phyloP scores from a whole-genome alignment of 306 rosid species.

The Medicago arabica region DNA sequence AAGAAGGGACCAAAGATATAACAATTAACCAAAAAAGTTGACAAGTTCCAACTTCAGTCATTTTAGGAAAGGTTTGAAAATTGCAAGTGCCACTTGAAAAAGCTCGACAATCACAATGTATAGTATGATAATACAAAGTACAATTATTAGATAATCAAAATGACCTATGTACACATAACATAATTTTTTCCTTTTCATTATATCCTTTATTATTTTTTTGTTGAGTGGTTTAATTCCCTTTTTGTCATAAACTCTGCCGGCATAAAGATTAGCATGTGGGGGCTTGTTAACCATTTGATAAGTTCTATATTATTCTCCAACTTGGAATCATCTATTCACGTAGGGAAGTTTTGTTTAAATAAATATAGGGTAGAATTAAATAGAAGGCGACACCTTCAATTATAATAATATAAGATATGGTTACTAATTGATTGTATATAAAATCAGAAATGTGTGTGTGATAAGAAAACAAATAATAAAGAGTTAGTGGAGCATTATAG shows the following conservation, averaged over 20 bases:
- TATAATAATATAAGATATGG: conserved; percentile 39
- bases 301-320: conserved; percentile 46
- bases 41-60: conserved; percentile 9
- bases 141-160: conserved; percentile 49
- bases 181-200: conserved; percentile 11
- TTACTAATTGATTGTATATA: conserved; percentile 36
- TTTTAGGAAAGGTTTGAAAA: conserved; percentile 27
- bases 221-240: conserved; percentile 43
- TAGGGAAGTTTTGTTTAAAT: background rate
- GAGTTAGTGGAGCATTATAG: conserved; percentile 31
- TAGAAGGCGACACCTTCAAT: conserved; percentile 44
- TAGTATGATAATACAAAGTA: conserved; percentile 29
- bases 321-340: conserved; percentile 40
- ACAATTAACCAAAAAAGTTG: no score
- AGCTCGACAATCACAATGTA: background rate
- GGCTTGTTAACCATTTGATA: conserved; percentile 53
- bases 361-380: conserved; percentile 39
- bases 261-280: conserved; percentile 55
- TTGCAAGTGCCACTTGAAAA: conserved; percentile 38
- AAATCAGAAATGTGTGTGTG: conserved; percentile 32
- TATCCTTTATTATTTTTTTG: conserved; percentile 32
- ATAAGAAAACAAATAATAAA: conserved; percentile 38
- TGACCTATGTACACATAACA: conserved; percentile 23
- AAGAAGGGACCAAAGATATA: no score
- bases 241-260: conserved; percentile 55